These are phyloP conservation scores for Poterioochromonas sp. DNA, from an alignment of 352 stramenopile species.

Conservation along the genomic window DNA sequence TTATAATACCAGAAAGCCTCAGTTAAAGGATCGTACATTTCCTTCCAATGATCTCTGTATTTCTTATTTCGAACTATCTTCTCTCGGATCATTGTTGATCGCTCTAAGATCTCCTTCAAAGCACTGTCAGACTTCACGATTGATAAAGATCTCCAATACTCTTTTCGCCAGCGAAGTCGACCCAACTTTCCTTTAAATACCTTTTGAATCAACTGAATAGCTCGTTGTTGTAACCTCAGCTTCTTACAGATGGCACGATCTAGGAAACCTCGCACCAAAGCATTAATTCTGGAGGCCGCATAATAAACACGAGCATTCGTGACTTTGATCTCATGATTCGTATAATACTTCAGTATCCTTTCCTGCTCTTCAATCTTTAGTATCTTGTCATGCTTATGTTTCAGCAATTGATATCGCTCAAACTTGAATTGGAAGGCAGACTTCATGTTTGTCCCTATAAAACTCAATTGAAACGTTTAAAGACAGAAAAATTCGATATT, in stretches of 20 bases:
- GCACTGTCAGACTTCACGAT: constrained; percentile 19
- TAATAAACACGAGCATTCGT: not conserved
- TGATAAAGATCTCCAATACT: constrained; percentile 24
- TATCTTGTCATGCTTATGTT: not conserved
- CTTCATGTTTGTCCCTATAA: too few species aligned
- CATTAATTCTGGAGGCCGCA: constrained; percentile 31
- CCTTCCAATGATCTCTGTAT: not conserved
- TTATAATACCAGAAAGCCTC: constrained; percentile 20
- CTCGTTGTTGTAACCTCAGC: not conserved
- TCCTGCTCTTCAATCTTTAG: not conserved
- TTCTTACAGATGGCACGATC: not conserved
- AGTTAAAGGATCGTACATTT: constrained; percentile 20
- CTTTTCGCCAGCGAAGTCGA: not conserved
- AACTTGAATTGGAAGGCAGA: too few species aligned
- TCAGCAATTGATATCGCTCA: not conserved
- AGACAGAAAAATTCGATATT: too few species aligned
- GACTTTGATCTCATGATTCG: not conserved
- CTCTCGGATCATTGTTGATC: constrained; percentile 5
- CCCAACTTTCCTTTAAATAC: constrained; percentile 22
- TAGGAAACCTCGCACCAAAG: not conserved
- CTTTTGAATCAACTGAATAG: constrained; percentile 18
- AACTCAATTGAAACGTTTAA: too few species aligned
- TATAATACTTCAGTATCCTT: not conserved
- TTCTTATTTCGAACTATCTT: not conserved
- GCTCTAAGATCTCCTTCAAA: not conserved